These are phyloP conservation scores for Monoraphidium neglectum DNA, from an alignment of 139 green algal genomes.

Conservation along the genomic window DNA sequence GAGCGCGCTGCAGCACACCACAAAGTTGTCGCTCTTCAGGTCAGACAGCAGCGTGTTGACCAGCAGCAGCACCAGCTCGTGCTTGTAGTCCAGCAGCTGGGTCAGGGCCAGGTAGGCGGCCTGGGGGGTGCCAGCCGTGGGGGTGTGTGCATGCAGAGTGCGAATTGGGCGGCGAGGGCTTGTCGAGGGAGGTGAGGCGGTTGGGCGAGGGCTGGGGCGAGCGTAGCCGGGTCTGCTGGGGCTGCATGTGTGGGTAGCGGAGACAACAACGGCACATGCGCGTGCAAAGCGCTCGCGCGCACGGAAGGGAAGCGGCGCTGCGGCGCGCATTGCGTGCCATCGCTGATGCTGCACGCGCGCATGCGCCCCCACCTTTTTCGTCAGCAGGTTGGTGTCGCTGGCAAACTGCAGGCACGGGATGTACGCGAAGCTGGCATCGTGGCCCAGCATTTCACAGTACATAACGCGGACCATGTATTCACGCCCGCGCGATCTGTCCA, in stretches of 20 bases:
- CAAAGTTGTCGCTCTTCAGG: conserved; percentile 92
- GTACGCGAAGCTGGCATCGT: conserved; percentile 92
- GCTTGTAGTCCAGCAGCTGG: conserved; percentile 89
- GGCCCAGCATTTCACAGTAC: conserved; percentile 98
- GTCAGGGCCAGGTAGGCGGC: conserved; percentile 90
- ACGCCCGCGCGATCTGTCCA: conserved; percentile 70
- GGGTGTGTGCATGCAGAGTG: neutral
- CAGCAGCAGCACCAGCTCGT: conserved; percentile 94
- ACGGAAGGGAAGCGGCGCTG: too few species aligned
- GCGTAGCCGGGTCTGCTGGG: neutral
- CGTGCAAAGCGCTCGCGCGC: too few species aligned
- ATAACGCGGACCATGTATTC: conserved; percentile 93
- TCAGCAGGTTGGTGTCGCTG: conserved; percentile 58
- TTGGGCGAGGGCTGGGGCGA: too few species aligned
- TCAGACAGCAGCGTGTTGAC: conserved; percentile 96
- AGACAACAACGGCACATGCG: neutral
- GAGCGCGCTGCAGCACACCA: conserved; percentile 77
- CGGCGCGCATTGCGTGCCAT: too few species aligned
- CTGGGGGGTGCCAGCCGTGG: conserved; percentile 41
- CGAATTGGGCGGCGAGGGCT: neutral
- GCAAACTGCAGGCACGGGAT: conserved; percentile 59
- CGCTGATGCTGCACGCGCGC: too few species aligned
- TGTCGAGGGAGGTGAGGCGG: too few species aligned
- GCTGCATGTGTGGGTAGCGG: neutral
- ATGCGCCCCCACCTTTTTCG: conserved; percentile 50